Conservation (phyloP, 225 moss, liverwort and hornwort species). For the Physcomitrium patens region DNA sequence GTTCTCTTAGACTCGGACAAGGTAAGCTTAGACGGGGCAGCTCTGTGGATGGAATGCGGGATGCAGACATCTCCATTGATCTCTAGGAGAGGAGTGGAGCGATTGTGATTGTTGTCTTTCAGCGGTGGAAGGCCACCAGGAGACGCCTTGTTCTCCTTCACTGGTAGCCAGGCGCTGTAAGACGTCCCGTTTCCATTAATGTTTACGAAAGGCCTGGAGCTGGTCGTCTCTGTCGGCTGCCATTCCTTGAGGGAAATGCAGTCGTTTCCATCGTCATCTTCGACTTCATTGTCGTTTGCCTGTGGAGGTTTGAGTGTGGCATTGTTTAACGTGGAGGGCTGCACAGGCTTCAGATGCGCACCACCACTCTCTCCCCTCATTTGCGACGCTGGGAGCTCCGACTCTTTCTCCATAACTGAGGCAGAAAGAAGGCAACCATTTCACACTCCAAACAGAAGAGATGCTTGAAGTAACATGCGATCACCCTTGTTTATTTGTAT, state of each 20-base stretch:
- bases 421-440: conserved; percentile 8
- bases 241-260: conserved; percentile 60
- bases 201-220: conserved; percentile 1
- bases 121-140: background rate
- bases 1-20: conserved; percentile 1
- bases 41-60: conserved; percentile 32
- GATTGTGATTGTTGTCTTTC: conserved; percentile 32
- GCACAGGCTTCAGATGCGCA: conserved; percentile 37
- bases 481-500: background rate
- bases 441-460: conserved; percentile 11
- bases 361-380: conserved; percentile 31
- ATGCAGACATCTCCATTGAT: conserved; percentile 40
- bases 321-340: conserved; percentile 32
- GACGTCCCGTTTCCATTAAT: conserved; percentile 31
- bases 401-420: conserved; percentile 58
- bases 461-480: conserved; percentile 2
- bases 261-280: conserved; percentile 42
- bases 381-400: conserved; percentile 39
- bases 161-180: conserved; percentile 40
- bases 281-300: conserved; percentile 22
- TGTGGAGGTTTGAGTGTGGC: conserved; percentile 44
- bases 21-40: conserved; percentile 23
- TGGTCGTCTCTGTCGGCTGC: conserved; percentile 34
- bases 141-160: conserved; percentile 33
- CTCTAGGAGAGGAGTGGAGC: conserved; percentile 40